Conservation (phyloP, 345 rosid species). For the Crucihimalaya himalaica region DNA sequence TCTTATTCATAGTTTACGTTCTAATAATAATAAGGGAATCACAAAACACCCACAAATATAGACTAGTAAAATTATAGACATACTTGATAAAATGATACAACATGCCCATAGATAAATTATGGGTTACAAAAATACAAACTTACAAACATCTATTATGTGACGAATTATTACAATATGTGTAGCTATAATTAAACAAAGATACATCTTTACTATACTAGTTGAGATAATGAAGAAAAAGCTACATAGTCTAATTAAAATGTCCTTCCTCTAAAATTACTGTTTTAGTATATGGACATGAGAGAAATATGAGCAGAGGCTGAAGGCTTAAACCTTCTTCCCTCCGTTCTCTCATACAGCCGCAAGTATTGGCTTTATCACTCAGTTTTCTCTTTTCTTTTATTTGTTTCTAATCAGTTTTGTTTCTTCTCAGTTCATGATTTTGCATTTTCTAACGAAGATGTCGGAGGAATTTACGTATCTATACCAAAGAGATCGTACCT, state of each 20-base stretch:
- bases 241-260: slow-evolving; percentile 19
- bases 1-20: slow-evolving; percentile 18
- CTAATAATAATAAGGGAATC: background rate
- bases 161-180: background rate
- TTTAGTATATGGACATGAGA: slow-evolving; percentile 50
- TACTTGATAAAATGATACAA: slow-evolving; percentile 13
- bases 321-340: slow-evolving; percentile 91
- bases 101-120: slow-evolving; percentile 16
- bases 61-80: background rate
- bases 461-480: slow-evolving; percentile 68
- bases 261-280: slow-evolving; percentile 29
- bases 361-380: slow-evolving; percentile 20
- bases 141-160: slow-evolving; percentile 11
- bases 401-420: slow-evolving; percentile 20
- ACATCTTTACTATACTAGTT: slow-evolving; percentile 18
- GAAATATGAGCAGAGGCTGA: slow-evolving; percentile 69
- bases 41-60: background rate
- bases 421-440: slow-evolving; percentile 55
- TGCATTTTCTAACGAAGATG: slow-evolving; percentile 71
- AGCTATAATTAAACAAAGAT: slow-evolving; percentile 31
- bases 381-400: slow-evolving; percentile 7
- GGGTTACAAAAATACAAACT: slow-evolving; percentile 25
- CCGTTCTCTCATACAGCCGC: slow-evolving; percentile 33
- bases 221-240: background rate
- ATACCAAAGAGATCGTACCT: slow-evolving; percentile 70